Base-by-base conservation (phyloP, 805 yeast genomes). In the Suhomyces sp. region DNA sequence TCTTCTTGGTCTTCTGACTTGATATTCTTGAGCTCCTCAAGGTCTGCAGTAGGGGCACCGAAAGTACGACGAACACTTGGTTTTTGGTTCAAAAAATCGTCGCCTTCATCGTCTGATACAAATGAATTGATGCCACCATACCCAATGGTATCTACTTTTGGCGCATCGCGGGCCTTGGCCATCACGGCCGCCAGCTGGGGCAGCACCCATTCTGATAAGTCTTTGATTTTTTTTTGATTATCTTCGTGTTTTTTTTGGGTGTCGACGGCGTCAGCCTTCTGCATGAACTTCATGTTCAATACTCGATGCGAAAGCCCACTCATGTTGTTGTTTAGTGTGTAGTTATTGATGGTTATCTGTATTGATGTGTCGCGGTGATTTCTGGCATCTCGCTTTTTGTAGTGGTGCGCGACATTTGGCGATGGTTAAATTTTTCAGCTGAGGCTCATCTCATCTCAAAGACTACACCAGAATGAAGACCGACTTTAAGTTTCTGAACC, bases 401-500 rank as follows among this genome's bases (percentile, higher is more conserved):
- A 24, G 25, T 24, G 7, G 35, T 12, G 35, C 10, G 27, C 27
- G 27, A 41, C 44, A 41, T 41, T 17, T 43, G 37, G 33, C 31
- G 46, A 43, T 43, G 46, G 20, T 15, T 44, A 43, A 49, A 44
- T 49, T 49, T 49, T 49, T 49, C 47, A 46, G 43, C 52, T 49
- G 48, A 49, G 44, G 40, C 41, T 15, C 39, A 44, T 44, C 21
- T 44, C 47, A 44, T 17, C 31, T 17, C 22, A 19, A 17, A n/a
- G 21, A 17, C 41, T 35, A 37, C 7, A 17, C 41, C 22, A 37
- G 22, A 48, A 89, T 90, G 96, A 89, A 85, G 73, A 85, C 96
- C n/a, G 96, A 89, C 72, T 90, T 86, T 61, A 74, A 86, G 79
- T 87, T 94, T 61, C 84, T 96, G 31, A 94, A 93, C 71, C 76